Evolutionary conservation across 768 basidiomycete genomes (phyloP).

Genomic region (Mycena chlorophos): DNA sequence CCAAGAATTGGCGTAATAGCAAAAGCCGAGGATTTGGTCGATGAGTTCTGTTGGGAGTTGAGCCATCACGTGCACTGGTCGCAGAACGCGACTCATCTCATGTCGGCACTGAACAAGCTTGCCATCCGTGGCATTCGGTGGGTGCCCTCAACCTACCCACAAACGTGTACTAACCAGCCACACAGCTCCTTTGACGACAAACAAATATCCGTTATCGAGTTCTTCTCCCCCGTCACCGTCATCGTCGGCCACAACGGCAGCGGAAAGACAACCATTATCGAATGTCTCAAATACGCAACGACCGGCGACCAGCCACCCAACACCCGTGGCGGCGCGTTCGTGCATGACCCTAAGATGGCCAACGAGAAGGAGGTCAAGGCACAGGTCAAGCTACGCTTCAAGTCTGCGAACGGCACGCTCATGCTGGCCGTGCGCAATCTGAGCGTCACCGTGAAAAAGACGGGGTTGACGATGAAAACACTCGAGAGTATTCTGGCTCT

Average conservation of each 20-base stretch:
- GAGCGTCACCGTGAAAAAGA: conserved; percentile 93
- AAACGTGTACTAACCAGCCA: not conserved
- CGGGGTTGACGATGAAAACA: conserved; percentile 94
- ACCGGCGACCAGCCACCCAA: conserved; percentile 98
- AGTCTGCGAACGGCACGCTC: conserved; percentile 81
- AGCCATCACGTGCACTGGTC: conserved; percentile 2
- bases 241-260: conserved; percentile 99
- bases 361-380: conserved; percentile 99
- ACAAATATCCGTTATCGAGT: conserved; percentile 88
- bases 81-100: conserved; percentile 1
- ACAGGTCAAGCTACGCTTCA: conserved; percentile 93
- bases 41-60: conserved; percentile 15
- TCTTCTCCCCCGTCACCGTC: conserved; percentile 96
- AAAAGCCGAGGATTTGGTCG: conserved; percentile 9
- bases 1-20: conserved; percentile 15
- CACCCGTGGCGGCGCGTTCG: conserved; percentile 96
- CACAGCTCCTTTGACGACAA: conserved; percentile 80
- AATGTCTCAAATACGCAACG: conserved; percentile 98
- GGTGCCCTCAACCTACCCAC: not conserved
- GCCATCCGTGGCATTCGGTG: conserved; percentile 93
- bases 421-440: conserved; percentile 92
- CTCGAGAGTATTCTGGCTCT: conserved; percentile 86
- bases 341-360: conserved; percentile 99
- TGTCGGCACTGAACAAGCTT: conserved; percentile 69
- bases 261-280: conserved; percentile 98